Evolutionary conservation across 257 asterid species (phyloP).

Genomic region (Schizonepeta tenuifolia): DNA sequence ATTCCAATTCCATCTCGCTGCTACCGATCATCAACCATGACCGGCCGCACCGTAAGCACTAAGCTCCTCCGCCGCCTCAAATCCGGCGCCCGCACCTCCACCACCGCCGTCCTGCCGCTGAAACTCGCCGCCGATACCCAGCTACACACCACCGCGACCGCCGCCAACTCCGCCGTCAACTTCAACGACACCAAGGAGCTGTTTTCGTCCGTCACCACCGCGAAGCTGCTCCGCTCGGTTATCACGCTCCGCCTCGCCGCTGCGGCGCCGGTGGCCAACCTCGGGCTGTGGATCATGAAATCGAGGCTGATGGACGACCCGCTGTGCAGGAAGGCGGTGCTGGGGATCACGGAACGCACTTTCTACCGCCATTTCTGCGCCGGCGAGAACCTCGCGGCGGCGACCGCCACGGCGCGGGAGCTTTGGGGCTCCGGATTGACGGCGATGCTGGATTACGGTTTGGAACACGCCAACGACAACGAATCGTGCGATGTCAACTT

Average conservation of each 20-base stretch:
- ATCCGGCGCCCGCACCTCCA: conserved; percentile 42
- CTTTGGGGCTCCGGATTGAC: conserved; percentile 55
- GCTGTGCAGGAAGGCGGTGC: conserved; percentile 33
- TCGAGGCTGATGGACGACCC: conserved; percentile 53
- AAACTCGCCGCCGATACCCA: background rate
- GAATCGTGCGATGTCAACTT: conserved; percentile 60
- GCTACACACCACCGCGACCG: background rate
- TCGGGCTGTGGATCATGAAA: conserved; percentile 56
- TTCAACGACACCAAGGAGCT: conserved; percentile 42
- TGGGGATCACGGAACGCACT: conserved; percentile 44
- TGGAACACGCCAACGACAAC: conserved; percentile 68
- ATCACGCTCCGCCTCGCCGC: conserved; percentile 51
- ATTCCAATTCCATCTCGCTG: background rate
- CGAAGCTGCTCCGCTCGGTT: conserved; percentile 52
- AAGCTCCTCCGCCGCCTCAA: conserved; percentile 49
- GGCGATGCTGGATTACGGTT: conserved; percentile 86
- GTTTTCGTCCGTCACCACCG: conserved; percentile 52
- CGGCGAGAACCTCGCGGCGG: conserved; percentile 55
- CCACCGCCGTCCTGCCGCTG: conserved; percentile 34
- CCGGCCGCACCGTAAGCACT: conserved; percentile 43
- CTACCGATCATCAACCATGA: conserved; percentile 42
- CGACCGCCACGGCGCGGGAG: conserved; percentile 43
- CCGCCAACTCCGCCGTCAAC: background rate
- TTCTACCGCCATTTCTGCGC: conserved; percentile 84
- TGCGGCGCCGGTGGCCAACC: conserved; percentile 51